Evolutionary conservation across 108 stramenopile species (phyloP), one percentile per base, ranked within the genome.

Genomic region (Mediolabrus comicus): DNA sequence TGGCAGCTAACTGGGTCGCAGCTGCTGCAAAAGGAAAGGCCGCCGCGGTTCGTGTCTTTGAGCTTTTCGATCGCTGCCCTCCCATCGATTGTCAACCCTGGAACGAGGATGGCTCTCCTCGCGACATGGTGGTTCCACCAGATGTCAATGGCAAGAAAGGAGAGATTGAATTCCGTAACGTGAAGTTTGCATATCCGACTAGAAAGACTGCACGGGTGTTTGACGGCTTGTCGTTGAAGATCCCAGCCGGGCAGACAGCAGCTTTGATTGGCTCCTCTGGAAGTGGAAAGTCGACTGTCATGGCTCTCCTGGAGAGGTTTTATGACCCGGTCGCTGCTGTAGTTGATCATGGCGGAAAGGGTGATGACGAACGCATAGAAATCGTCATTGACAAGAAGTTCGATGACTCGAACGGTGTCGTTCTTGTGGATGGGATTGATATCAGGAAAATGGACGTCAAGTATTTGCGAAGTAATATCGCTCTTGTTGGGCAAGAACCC

Each of bases 251-350:
- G 4, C 72, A 76, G 19, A 84, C 80, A 14, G 74, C 69, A 8
- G 83, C 83, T 14, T 85, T 95, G 3, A 89, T 92, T 32, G 92
- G 95, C 9, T 71, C 81, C 6, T 83, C 83, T 8, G 95, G 95
- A 0, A 79, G 79, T 19, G 95, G 96, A 17, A 92, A 91, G 81
- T 55, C 64, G 19, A 92, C 92, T 24, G 67, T 86, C 66, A 86
- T 89, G 41, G 61, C 77, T 13, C 71, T 94, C 13, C 26, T 92
- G 10, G 72, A 86, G 62, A 68, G 94, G 22, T 91, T 91, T 60
- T 95, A 95, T 74, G 88, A 91, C 55, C 79, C 84, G 17, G 65
- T 57, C 9, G 60, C 60, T 12, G 71, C 59, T 39, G 71, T 66
- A n/a, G 53, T 66, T 16, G 75, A 71, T 39, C 31, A 22, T 16